Percentiles rank a stretch among this genome's conserved stretches.
phyloP scores from a whole-genome alignment of 1,284 basidiomycete species.

The Coniophora puteana region DNA sequence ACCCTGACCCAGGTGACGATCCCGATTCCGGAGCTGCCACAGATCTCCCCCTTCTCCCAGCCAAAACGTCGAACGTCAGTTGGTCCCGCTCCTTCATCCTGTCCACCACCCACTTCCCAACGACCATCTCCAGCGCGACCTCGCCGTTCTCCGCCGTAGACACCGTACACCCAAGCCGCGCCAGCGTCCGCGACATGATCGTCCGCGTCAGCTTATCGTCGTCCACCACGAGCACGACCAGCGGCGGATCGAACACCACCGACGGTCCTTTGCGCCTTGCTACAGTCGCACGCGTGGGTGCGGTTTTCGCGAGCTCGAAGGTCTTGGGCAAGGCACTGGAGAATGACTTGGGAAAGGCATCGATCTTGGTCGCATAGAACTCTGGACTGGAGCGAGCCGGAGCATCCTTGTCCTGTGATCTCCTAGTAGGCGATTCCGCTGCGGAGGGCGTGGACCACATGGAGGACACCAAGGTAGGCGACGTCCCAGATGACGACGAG shows the following conservation, averaged over 20 bases:
- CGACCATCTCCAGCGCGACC: slow-evolving; percentile 73
- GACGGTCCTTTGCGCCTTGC: slow-evolving; percentile 26
- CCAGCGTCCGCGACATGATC: slow-evolving; percentile 80
- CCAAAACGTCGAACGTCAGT: slow-evolving; percentile 24
- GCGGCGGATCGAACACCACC: slow-evolving; percentile 36
- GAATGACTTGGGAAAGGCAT: no score
- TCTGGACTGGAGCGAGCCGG: slow-evolving; percentile 6
- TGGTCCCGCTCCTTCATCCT: slow-evolving; percentile 21
- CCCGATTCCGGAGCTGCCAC: slow-evolving; percentile 2
- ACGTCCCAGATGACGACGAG: slow-evolving; percentile 4
- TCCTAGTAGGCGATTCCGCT: slow-evolving; percentile 7
- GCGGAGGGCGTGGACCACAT: slow-evolving; percentile 15
- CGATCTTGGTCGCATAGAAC: slow-evolving; percentile 1
- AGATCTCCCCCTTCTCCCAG: slow-evolving; percentile 10
- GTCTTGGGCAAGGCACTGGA: not conserved
- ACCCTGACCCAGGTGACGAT: no score
- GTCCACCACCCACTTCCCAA: no score
- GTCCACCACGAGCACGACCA: slow-evolving; percentile 72
- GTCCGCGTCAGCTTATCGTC: slow-evolving; percentile 78
- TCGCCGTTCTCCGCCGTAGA: slow-evolving; percentile 86
- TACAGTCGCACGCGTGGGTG: slow-evolving; percentile 24
- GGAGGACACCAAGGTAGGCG: slow-evolving; percentile 10
- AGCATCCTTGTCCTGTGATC: not conserved
- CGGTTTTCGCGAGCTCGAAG: slow-evolving; percentile 8
- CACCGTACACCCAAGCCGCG: slow-evolving; percentile 75